A percentile compares a stretch with the other conserved stretches of the same genome.
Evolutionary conservation across 176 grass and related monocot genomes (phyloP).

Genomic region (Aegilops longissima): DNA sequence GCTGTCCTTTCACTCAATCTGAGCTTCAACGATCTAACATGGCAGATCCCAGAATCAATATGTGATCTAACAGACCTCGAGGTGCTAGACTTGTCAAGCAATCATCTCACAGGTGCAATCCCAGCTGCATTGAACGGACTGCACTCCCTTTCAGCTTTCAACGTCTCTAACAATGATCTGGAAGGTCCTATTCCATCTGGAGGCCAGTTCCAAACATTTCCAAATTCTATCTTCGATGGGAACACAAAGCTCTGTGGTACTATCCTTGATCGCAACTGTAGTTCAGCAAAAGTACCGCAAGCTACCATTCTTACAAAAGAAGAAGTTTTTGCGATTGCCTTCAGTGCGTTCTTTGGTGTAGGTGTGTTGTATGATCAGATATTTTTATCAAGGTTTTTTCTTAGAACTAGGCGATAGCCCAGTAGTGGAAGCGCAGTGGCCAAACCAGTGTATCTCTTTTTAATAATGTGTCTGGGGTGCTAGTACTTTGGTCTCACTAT

Average conservation of each 20-base stretch:
- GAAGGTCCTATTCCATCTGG: constrained; percentile 24
- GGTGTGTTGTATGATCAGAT: too few species aligned
- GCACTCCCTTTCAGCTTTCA: constrained; percentile 12
- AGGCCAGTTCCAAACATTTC: constrained; percentile 21
- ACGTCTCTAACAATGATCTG: not conserved
- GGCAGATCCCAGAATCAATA: not conserved
- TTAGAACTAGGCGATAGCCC: too few species aligned
- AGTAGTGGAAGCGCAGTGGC: too few species aligned
- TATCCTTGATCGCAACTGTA: not conserved
- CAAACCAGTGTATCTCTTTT: too few species aligned
- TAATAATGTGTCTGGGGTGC: too few species aligned
- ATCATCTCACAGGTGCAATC: constrained; percentile 4
- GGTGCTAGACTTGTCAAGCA: constrained; percentile 4
- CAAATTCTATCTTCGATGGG: not conserved
- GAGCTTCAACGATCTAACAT: not conserved
- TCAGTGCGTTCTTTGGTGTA: too few species aligned
- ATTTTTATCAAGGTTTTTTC: too few species aligned
- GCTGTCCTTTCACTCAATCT: not conserved
- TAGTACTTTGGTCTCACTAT: too few species aligned
- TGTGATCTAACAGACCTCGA: not conserved
- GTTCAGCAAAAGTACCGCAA: not conserved
- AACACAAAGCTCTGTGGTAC: constrained; percentile 27
- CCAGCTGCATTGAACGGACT: not conserved
- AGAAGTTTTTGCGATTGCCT: not conserved
- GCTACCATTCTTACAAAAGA: not conserved